phyloP scores from a whole-genome alignment of 257 asterid genomes.

The Fraxinus excelsior region DNA sequence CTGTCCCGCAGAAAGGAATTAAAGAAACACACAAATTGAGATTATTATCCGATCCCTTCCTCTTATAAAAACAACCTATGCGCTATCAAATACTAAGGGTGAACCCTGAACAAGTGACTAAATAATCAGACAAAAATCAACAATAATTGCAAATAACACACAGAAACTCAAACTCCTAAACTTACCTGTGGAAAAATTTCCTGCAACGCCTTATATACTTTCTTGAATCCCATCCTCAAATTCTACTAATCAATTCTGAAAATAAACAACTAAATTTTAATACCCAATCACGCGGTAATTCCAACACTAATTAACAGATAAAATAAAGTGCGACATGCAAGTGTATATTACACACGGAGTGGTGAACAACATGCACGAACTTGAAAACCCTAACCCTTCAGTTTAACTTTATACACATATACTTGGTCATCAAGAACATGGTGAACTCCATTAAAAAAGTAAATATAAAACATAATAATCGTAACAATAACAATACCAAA shows the following conservation, averaged over 20 bases:
- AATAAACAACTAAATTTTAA: constrained; percentile 3
- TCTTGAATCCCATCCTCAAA: constrained; percentile 34
- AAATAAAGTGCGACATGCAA: constrained; percentile 3
- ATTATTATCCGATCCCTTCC: not conserved
- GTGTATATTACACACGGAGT: not conserved
- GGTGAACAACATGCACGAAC: constrained; percentile 13
- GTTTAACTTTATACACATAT: constrained; percentile 14
- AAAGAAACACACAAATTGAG: not conserved
- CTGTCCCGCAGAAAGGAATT: constrained; percentile 35
- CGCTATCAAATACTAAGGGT: not conserved
- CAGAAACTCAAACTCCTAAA: not conserved
- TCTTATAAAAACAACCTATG: not conserved
- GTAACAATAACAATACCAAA: not conserved
- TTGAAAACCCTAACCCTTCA: constrained; percentile 23
- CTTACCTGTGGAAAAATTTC: constrained; percentile 55
- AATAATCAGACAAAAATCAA: not conserved
- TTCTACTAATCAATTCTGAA: constrained; percentile 25
- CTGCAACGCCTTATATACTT: constrained; percentile 32
- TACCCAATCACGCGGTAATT: constrained; percentile 16
- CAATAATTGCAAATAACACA: not conserved
- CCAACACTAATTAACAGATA: constrained; percentile 1
- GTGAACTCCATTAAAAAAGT: not conserved
- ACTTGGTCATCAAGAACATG: not conserved
- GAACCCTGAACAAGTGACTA: not conserved
- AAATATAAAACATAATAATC: not conserved